These are phyloP conservation scores for Parastagonospora avenae DNA, from an alignment of 2,329 filamentous ascomycete genomes.

Conservation along the genomic window DNA sequence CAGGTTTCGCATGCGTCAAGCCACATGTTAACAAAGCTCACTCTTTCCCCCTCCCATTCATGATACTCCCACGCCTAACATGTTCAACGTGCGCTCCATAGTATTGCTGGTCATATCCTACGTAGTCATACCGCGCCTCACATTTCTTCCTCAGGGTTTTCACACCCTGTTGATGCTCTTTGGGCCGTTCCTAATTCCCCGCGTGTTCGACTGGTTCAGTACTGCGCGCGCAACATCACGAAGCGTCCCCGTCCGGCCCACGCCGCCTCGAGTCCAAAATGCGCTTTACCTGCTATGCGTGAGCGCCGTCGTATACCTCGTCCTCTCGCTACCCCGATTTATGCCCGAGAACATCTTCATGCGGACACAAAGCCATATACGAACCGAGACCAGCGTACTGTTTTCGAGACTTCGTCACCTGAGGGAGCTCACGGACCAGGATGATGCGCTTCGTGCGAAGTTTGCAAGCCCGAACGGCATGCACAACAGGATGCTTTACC, in stretches of 20 bases:
- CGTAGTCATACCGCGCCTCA: conserved; percentile 44
- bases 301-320: conserved; percentile 58
- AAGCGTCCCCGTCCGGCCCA: conserved; percentile 59
- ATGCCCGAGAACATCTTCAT: conserved; percentile 82
- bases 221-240: conserved; percentile 50
- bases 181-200: conserved; percentile 73
- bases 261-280: conserved; percentile 60
- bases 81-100: conserved; percentile 43
- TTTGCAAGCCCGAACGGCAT: conserved; percentile 56
- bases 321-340: conserved; percentile 70
- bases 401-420: conserved; percentile 73
- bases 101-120: conserved; percentile 40
- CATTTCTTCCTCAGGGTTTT: conserved; percentile 40
- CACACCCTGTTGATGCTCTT: conserved; percentile 57
- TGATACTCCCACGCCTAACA: conserved; percentile 19
- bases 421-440: conserved; percentile 63
- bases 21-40: conserved; percentile 14
- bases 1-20: background rate
- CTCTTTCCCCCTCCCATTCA: conserved; percentile 1
- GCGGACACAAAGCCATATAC: conserved; percentile 77
- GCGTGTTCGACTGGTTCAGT: conserved; percentile 68
- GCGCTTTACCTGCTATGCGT: conserved; percentile 66
- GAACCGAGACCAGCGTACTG: conserved; percentile 82
- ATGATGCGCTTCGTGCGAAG: conserved; percentile 69
- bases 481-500: conserved; percentile 78